Base-by-base conservation (phyloP, 768 basidiomycete species). In the Auricularia cornea region DNA sequence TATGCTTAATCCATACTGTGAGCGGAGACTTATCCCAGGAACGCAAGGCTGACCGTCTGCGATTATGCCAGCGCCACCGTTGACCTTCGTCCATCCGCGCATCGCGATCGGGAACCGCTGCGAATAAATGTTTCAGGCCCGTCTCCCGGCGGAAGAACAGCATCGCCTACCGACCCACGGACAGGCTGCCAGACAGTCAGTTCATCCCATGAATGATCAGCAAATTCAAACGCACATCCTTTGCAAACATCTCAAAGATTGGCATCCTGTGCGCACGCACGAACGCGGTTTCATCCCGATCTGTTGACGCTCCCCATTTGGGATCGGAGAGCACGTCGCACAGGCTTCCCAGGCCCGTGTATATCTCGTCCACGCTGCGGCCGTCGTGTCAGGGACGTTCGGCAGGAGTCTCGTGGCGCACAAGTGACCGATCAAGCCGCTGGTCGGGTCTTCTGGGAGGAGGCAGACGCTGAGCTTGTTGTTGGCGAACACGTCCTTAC, bases 401-500 rank as follows among this genome's bases (percentile, higher is more conserved):
- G n/a, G n/a, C n/a, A n/a, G n/a, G n/a, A n/a, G n/a, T n/a, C n/a
- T n/a, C n/a, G n/a, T n/a, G n/a, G n/a, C 63, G 30, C 35, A 60
- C 63, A 64, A 31, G 48, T n/a, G 32, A 18, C 40, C 59, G 14
- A 60, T 26, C 20, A 44, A 38, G 5, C 32, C 59, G 30, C 59
- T 31, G 14, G 30, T 62, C 30, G 72, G 65, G 31, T 73, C 68
- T 23, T 68, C 59, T 12, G 64, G 66, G 33, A 67, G 69, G 4
- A 77, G 66, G 48, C 68, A 67, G 10, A 72, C 51, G n/a, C 74
- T 75, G 6, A 77, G 66, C 0, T 74, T 73, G 56, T 72, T 77
- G 66, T 77, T 77, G 23, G 73, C 66, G 60, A 74, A 78, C 0
- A 70, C 70, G 33, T 74, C 68, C 3, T 61, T 63, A 16, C 69